Conservation (phyloP, 352 stramenopile genomes). For the Phytopythium vexans region DNA sequence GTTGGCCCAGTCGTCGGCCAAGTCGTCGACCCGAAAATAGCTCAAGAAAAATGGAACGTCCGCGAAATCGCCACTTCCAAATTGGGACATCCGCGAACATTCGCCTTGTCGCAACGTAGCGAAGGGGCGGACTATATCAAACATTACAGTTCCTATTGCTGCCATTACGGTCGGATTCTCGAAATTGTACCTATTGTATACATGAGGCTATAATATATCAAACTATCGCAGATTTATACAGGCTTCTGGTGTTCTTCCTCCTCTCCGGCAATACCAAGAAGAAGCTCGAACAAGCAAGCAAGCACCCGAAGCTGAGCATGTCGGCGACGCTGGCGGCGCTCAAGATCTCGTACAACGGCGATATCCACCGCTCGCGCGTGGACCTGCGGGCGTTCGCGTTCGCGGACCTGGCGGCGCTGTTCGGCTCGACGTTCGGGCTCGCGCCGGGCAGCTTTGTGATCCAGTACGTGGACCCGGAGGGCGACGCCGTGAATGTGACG, state of each 20-base stretch:
- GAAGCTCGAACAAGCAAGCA: not conserved
- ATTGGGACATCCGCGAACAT: no score
- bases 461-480: constrained; percentile 68
- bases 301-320: not conserved
- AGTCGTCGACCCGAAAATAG: no score
- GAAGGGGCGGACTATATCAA: no score
- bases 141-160: no score
- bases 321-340: constrained; percentile 44
- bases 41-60: no score
- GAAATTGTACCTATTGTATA: no score
- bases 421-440: constrained; percentile 56
- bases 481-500: constrained; percentile 59
- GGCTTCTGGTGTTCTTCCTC: constrained; percentile 5
- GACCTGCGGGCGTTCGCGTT: constrained; percentile 52
- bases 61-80: no score
- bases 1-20: no score
- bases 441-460: constrained; percentile 48
- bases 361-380: constrained; percentile 75
- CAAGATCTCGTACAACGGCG: constrained; percentile 75
- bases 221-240: not conserved
- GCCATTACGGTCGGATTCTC: no score
- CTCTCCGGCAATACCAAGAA: not conserved
- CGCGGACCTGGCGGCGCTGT: constrained; percentile 43
- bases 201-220: no score
- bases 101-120: no score